Evolutionary conservation across 176 grass and related monocot species (phyloP), one percentile per base, ranked within the genome.

Genomic region (Luzula sylvatica): DNA sequence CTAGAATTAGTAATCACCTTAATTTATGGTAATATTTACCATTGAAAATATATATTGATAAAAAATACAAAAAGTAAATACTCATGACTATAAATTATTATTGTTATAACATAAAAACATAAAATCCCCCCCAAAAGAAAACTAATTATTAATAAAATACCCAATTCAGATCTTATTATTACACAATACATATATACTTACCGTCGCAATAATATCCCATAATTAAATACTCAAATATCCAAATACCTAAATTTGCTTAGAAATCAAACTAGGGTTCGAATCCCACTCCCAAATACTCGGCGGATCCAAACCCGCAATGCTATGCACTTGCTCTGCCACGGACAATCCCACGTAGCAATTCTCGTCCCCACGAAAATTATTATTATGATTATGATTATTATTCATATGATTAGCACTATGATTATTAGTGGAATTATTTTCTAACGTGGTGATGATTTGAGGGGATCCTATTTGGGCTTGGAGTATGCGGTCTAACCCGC

Each of bases 381-480:
- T 42, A 47, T 48, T 63, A 26, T 56, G 30, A 82, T 23, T 56
- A 69, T 52, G 20, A 21, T 63, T 68, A 38, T 29, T 22, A 50
- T 52, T 75, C 74, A 23, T 72, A 75, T 26, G 70, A 71, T 25
- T 72, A 52, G 58, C 72, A 82, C 5, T 67, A 74, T 39, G 78
- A 75, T 35, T 35, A 35, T 35, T 35, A 9, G 5, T 35, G 30
- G 5, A 7, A 35, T 35, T 35, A 35, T 35, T 35, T 7, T 35
- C 9, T 35, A 35, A 35, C 9, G 5, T 4, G 53, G 44, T 70
- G 14, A 90, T 66, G 38, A 80, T 74, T 38, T 77, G 78, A 26
- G 93, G 78, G 42, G 83, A 50, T 26, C 78, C 86, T 1, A 76
- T 66, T 28, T 79, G 58, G 21, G 50, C 65, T 53, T 79, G 75